Base-by-base conservation (phyloP, 768 basidiomycete genomes). In the Grammothele lineata region DNA sequence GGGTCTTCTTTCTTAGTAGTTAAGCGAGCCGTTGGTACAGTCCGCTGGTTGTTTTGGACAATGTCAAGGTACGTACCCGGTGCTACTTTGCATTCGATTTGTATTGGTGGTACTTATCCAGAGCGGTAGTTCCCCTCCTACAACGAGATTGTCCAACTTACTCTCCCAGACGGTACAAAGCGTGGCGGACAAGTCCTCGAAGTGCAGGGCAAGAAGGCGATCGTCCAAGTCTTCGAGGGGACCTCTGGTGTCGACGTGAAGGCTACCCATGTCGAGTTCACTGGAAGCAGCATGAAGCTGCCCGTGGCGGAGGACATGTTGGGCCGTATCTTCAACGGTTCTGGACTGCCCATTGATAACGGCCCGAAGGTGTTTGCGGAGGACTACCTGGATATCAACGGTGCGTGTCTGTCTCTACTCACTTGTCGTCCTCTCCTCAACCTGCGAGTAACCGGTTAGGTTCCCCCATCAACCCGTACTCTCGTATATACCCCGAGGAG, bases 341-440 rank as follows among this genome's bases (percentile, higher is more conserved):
- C 90, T 35, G 96, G 96, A 27, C 90, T 91, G 61, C 95, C 96
- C 22, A 98, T 98, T 61, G 96, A 99, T 70, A 84, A 97, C 61
- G 96, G 96, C 23, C 96, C 96, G 0, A 97, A 96, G 66, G 96
- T 98, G 21, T 97, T 97, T 70, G 96, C 96, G 10, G 96, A 98
- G 71, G 96, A 99, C 64, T 98, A 97, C 68, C 76, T 98, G 55
- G 96, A 99, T 68, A 99, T 99, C 70, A 97, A 98, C 70, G 96
- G 96, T 87, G 57, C 55, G 86, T 60, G 9, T 46, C 35, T 38
- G 15, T 37, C 34, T 21, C 40, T 26, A 22, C 35, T 32, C 5
- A 36, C 23, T 19, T 23, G 48, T 26, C 40, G 55, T 51, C 52
- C 61, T 49, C 30, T 9, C 15, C 30, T 32, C 30, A 46, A n/a